A percentile compares a stretch with the other conserved stretches of the same genome.
phyloP scores from a whole-genome alignment of 371 early-diverging fungal genomes.

The Mucor irregularis region DNA sequence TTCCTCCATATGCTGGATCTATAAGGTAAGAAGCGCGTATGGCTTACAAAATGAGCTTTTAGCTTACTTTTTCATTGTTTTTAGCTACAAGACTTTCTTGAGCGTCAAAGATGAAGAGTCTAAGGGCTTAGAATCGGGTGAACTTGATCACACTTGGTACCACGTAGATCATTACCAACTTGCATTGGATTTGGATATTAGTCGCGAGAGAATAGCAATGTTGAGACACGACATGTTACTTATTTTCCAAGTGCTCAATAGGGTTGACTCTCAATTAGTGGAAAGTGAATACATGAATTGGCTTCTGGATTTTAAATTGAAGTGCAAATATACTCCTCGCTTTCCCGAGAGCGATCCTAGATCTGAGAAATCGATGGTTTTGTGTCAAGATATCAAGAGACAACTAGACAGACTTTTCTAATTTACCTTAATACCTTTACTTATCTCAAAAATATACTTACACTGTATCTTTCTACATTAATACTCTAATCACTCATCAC shows the following conservation, averaged over 20 bases:
- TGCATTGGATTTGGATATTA: conserved; percentile 46
- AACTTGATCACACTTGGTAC: conserved; percentile 16
- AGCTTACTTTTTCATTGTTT: conserved; percentile 9
- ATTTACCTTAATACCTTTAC: too few species aligned
- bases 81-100: neutral
- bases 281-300: conserved; percentile 57
- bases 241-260: conserved; percentile 49
- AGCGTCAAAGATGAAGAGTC: neutral
- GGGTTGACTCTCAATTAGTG: conserved; percentile 41
- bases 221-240: conserved; percentile 49
- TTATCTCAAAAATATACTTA: too few species aligned
- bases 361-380: neutral
- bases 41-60: neutral
- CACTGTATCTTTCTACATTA: too few species aligned
- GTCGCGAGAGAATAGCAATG: conserved; percentile 48
- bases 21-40: conserved; percentile 14
- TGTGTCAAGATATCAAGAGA: conserved; percentile 8
- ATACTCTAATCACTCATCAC: too few species aligned
- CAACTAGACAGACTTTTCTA: conserved; percentile 9
- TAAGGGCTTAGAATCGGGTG: neutral
- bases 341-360: neutral
- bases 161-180: conserved; percentile 35
- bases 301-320: conserved; percentile 47
- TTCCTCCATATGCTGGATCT: conserved; percentile 20
- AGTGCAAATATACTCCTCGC: conserved; percentile 23